These are phyloP conservation scores for Lactarius hengduanensis DNA, from an alignment of 768 basidiomycete genomes.

Conservation along the genomic window DNA sequence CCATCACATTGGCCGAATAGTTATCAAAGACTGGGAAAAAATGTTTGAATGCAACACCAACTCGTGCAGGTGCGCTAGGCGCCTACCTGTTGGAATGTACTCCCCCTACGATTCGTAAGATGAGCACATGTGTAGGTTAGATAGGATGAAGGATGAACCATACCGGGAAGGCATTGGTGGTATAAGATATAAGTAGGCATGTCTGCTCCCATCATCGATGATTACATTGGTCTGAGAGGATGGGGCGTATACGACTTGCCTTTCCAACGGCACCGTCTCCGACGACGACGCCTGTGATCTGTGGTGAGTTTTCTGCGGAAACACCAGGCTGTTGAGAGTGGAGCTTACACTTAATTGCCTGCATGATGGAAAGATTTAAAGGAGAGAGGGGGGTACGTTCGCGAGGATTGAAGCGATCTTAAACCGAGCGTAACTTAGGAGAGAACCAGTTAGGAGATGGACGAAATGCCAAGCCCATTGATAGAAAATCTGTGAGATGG, in stretches of 20 bases:
- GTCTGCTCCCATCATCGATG: constrained; percentile 56
- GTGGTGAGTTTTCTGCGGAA: constrained; percentile 32
- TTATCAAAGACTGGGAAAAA: constrained; percentile 85
- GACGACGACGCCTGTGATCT: constrained; percentile 83
- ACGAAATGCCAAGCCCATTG: not conserved
- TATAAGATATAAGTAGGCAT: constrained; percentile 98
- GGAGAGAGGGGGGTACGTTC: constrained; percentile 8
- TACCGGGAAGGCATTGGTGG: constrained; percentile 96
- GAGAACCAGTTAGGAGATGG: constrained; percentile 1
- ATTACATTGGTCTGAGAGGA: constrained; percentile 13
- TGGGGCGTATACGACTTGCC: constrained; percentile 46
- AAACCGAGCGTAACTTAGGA: constrained; percentile 4
- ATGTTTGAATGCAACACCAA: constrained; percentile 10
- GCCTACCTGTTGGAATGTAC: constrained; percentile 90
- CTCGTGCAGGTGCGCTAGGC: constrained; percentile 11
- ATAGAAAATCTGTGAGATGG: constrained; percentile 5
- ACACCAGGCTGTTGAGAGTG: constrained; percentile 5
- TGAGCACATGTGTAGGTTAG: constrained; percentile 19
- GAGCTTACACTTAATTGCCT: constrained; percentile 85
- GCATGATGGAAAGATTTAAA: constrained; percentile 47
- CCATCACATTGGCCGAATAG: constrained; percentile 98
- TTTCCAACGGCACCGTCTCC: constrained; percentile 99
- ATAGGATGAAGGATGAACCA: constrained; percentile 36
- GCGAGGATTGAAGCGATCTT: constrained; percentile 17
- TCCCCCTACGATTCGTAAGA: constrained; percentile 61